phyloP scores from a whole-genome alignment of 768 basidiomycete species.

The Tephrocybe sp. region DNA sequence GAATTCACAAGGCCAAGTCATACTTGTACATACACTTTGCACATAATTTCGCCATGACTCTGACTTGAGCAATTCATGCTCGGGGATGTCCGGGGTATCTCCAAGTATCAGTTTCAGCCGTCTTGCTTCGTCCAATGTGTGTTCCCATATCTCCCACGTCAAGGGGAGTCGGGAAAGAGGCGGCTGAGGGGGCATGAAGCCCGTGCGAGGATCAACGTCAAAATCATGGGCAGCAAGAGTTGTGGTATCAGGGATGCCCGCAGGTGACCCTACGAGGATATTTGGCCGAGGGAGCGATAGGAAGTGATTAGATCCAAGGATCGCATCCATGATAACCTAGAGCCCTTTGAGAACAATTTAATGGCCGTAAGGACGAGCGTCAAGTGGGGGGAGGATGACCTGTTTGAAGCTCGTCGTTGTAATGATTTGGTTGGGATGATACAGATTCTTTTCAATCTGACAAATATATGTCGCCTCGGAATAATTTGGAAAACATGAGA shows the following conservation, averaged over 20 bases:
- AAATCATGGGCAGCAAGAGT: slow-evolving; percentile 70
- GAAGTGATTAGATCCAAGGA: slow-evolving; percentile 17
- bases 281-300: slow-evolving; percentile 21
- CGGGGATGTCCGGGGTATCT: slow-evolving; percentile 44
- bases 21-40: slow-evolving; percentile 39
- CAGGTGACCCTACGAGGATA: slow-evolving; percentile 11
- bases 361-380: neutral
- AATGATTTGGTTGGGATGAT: too few species aligned
- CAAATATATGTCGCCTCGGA: too few species aligned
- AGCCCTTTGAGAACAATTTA: neutral
- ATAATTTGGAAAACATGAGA: too few species aligned
- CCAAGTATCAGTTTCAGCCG: slow-evolving; percentile 55
- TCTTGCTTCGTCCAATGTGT: slow-evolving; percentile 50
- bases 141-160: slow-evolving; percentile 77
- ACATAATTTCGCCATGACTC: slow-evolving; percentile 55
- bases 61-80: slow-evolving; percentile 42
- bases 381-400: too few species aligned
- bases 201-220: slow-evolving; percentile 88
- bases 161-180: slow-evolving; percentile 64
- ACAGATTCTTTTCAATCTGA: too few species aligned
- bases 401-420: too few species aligned
- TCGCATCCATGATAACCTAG: slow-evolving; percentile 13
- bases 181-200: slow-evolving; percentile 85
- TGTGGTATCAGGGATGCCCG: slow-evolving; percentile 22
- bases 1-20: too few species aligned